Evolutionary conservation across 495 filamentous ascomycete species (phyloP), one percentile per base, ranked within the genome.

Genomic region (Pseudoneurospora amorphoporcata): DNA sequence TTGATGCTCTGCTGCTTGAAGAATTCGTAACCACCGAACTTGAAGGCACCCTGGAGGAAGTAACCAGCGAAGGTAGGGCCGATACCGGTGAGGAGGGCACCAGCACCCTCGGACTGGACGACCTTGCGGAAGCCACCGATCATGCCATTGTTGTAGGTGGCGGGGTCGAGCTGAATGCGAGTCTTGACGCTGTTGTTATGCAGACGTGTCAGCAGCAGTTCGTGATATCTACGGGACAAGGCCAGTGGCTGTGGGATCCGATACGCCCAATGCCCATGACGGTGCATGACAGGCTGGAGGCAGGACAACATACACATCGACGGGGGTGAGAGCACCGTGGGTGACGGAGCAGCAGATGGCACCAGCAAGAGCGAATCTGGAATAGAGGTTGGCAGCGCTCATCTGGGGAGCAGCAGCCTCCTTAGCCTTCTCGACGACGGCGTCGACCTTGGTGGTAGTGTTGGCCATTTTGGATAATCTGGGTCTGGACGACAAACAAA

Each of bases 1-100:
- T 94, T 94, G 88, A 97, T 94, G 75, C 84, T 86, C 83, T 95
- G 93, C 85, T 94, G 90, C 91, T 97, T 97, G 90, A 97, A 97
- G 81, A 96, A 89, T 84, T 97, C 93, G 80, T 97, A 97, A 79
- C 93, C 93, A 82, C 93, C 93, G 83, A 97, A 97, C 86, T 97
- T 97, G 90, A 96, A 90, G 78, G 92, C 91, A 77, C 93, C 93
- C 86, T 97, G 93, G 77, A 97, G 91, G 90, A 95, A 95, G 87
- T 97, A 97, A 79, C 93, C 93, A 79, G 93, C 92, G 74, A 89
- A 89, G 80, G 93, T 96, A 77, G 93, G 93, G 76, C 93, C 93
- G 81, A 90, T 88, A 83, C 93, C 93, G 76, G 93, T 97, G 78
- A 94, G 86, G 74, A 97, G 91, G 81, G 93, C 93, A 81, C 92